Percentiles rank a stretch among this genome's conserved stretches.
Evolutionary conservation across 1,284 basidiomycete species (phyloP).

Genomic region (Ceratobasidium sp.): DNA sequence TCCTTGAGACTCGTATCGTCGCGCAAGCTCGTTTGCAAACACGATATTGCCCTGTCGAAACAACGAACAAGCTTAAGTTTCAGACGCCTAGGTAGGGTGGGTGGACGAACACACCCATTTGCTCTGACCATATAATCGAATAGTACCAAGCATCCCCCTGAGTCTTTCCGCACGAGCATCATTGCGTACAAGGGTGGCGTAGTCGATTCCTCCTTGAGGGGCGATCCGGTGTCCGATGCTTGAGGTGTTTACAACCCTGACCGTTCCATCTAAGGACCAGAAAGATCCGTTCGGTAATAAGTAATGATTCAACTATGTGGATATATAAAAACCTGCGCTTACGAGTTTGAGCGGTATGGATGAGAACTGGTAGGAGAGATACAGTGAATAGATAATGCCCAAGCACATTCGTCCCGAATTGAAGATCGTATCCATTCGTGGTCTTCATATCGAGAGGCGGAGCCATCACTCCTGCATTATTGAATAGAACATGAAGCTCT

Average conservation of each 20-base stretch:
- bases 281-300: no score
- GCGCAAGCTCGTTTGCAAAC: constrained; percentile 56
- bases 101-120: constrained; percentile 27
- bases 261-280: no score
- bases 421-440: constrained; percentile 67
- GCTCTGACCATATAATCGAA: constrained; percentile 39
- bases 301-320: no score
- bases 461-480: constrained; percentile 72
- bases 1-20: constrained; percentile 58
- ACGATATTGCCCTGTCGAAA: constrained; percentile 54
- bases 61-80: not conserved
- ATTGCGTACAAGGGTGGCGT: constrained; percentile 21
- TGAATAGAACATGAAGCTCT: constrained; percentile 66
- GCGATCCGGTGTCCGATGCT: constrained; percentile 17
- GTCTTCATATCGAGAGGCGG: constrained; percentile 63
- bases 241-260: no score
- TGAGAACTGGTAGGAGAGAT: constrained; percentile 66
- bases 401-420: constrained; percentile 73
- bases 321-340: no score
- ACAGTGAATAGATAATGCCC: constrained; percentile 67
- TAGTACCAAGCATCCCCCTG: constrained; percentile 19
- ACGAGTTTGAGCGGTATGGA: constrained; percentile 38
- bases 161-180: constrained; percentile 9
- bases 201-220: constrained; percentile 22
- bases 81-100: not conserved